These are phyloP conservation scores for Zalaria sp. DNA, from an alignment of 2,329 filamentous ascomycete species.

Conservation along the genomic window DNA sequence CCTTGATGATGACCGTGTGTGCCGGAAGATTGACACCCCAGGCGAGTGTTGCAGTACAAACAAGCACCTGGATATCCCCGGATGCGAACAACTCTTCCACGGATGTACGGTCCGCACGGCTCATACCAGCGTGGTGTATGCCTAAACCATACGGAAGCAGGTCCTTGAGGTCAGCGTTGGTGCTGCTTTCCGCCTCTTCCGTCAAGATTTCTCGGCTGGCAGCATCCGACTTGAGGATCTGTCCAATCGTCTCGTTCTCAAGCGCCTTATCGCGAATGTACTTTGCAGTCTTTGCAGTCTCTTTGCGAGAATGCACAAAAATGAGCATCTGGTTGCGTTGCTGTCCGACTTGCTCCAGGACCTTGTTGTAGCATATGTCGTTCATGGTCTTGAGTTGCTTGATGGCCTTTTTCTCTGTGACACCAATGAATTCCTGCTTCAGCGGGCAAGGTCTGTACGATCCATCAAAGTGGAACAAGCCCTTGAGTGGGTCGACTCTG, in stretches of 20 bases:
- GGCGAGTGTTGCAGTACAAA: constrained; percentile 93
- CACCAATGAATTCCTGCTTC: constrained; percentile 92
- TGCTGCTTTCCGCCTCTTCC: constrained; percentile 69
- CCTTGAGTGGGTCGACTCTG: constrained; percentile 71
- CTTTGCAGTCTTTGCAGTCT: constrained; percentile 92
- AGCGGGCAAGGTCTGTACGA: constrained; percentile 87
- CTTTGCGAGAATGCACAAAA: constrained; percentile 95
- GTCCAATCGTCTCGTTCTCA: constrained; percentile 93
- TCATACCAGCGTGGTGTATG: constrained; percentile 98
- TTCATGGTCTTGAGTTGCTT: constrained; percentile 99
- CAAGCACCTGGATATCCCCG: constrained; percentile 84
- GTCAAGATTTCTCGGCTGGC: constrained; percentile 79
- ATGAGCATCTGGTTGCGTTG: constrained; percentile 97
- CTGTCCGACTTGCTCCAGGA: constrained; percentile 86
- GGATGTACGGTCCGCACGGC: constrained; percentile 79
- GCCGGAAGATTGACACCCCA: constrained; percentile 98
- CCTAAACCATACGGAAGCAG: constrained; percentile 91
- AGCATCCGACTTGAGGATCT: constrained; percentile 85
- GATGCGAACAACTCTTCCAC: constrained; percentile 91
- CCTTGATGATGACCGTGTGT: constrained; percentile 98
- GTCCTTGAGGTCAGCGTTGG: constrained; percentile 82
- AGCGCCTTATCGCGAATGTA: constrained; percentile 94
- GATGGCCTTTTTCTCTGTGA: constrained; percentile 96
- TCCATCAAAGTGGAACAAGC: constrained; percentile 91
- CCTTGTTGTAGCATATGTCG: constrained; percentile 94